Conservation (phyloP, 2,329 filamentous ascomycete species). For the Apiospora phragmitis region DNA sequence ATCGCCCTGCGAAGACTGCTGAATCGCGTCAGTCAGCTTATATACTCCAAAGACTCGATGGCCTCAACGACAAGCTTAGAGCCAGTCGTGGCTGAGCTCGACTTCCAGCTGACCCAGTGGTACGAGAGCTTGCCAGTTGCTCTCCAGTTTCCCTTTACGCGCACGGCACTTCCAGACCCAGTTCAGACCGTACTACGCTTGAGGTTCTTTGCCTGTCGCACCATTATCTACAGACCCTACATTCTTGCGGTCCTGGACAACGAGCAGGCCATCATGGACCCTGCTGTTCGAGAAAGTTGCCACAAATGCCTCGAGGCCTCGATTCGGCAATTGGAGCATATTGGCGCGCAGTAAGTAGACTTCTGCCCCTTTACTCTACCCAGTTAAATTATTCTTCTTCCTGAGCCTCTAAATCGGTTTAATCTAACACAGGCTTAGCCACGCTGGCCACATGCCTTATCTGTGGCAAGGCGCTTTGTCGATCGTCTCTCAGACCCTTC, state of each 20-base stretch:
- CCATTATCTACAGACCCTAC: conserved; percentile 84
- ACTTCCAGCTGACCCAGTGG: conserved; percentile 83
- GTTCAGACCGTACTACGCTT: conserved; percentile 78
- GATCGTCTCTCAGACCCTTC: conserved; percentile 77
- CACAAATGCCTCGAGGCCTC: conserved; percentile 80
- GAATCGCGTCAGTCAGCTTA: conserved; percentile 76
- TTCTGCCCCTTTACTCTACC: conserved; percentile 21
- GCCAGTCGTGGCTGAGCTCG: conserved; percentile 76
- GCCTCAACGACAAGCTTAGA: conserved; percentile 73
- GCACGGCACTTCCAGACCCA: conserved; percentile 66
- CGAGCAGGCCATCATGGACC: conserved; percentile 70
- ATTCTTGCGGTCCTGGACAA: conserved; percentile 79
- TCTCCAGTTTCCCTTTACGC: conserved; percentile 75
- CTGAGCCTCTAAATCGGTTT: conserved; percentile 9
- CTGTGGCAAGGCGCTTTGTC: conserved; percentile 83
- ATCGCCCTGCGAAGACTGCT: conserved; percentile 76
- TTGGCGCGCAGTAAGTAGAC: conserved; percentile 68
- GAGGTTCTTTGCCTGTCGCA: conserved; percentile 82
- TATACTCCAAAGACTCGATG: conserved; percentile 73
- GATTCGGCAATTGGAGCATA: conserved; percentile 76
- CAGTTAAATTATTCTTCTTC: conserved; percentile 10
- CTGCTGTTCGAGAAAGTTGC: conserved; percentile 73
- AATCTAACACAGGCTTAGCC: conserved; percentile 51
- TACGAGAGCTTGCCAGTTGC: conserved; percentile 75
- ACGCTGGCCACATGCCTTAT: conserved; percentile 82